Conservation (phyloP, 2,329 filamentous ascomycete species). For the Ophiostoma angusticollis region DNA sequence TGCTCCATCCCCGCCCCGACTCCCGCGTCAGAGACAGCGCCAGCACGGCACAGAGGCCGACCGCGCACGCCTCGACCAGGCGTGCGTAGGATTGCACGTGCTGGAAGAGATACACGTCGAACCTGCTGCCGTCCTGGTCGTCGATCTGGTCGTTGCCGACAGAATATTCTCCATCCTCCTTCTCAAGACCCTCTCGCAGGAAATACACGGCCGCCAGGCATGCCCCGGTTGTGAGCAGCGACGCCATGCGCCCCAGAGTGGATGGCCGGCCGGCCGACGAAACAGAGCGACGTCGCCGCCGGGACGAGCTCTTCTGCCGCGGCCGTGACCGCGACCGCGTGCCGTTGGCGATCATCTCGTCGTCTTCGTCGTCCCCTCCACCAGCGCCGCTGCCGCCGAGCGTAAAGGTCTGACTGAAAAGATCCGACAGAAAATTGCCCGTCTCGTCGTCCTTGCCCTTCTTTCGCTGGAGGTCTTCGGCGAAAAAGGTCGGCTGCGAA, state of each 20-base stretch:
- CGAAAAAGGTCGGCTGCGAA: slow-evolving; percentile 48
- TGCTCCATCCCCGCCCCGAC: slow-evolving; percentile 5
- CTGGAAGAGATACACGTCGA: slow-evolving; percentile 1
- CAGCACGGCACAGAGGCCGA: slow-evolving; percentile 9
- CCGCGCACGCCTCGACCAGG: slow-evolving; percentile 7
- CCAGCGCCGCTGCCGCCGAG: slow-evolving; percentile 21
- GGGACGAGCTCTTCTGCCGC: too few relatives aligned
- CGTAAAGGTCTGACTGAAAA: slow-evolving; percentile 32
- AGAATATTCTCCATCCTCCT: not conserved
- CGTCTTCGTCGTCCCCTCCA: slow-evolving; percentile 12
- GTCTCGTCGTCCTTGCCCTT: slow-evolving; percentile 23
- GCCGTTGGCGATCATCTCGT: too few relatives aligned
- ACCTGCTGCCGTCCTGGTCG: too few relatives aligned
- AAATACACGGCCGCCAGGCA: not conserved
- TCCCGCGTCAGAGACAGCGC: slow-evolving; percentile 4
- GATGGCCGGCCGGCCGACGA: too few relatives aligned
- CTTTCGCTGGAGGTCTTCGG: slow-evolving; percentile 21
- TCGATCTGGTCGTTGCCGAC: not conserved
- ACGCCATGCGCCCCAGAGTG: not conserved
- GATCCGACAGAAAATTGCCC: slow-evolving; percentile 29
- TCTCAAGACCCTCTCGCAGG: not conserved
- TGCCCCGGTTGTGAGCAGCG: not conserved
- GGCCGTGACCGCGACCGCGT: not conserved
- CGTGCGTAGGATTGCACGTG: slow-evolving; percentile 5
- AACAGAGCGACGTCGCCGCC: too few relatives aligned